Evolutionary conservation across 1,139 yeast genomes (phyloP).

Genomic region (Protomyces macrosporus): DNA sequence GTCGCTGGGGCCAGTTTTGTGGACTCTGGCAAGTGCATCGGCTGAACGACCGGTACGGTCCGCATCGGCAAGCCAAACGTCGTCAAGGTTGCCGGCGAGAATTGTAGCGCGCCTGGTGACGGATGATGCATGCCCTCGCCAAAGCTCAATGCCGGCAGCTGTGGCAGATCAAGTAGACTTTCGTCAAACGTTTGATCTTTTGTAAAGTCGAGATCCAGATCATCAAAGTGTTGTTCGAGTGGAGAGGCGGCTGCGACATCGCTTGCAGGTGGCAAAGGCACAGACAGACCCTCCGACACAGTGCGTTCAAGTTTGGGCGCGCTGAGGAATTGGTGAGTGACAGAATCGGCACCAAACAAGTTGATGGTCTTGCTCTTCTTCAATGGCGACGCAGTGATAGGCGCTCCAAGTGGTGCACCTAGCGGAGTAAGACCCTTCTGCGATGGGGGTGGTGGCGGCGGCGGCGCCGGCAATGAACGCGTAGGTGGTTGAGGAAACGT

Average conservation of each 20-base stretch:
- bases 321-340: conserved; percentile 15
- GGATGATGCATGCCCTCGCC: conserved; percentile 21
- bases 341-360: conserved; percentile 13
- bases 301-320: not conserved
- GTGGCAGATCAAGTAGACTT: conserved; percentile 8
- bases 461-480: not conserved
- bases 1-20: not conserved
- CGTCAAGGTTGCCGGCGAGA: conserved; percentile 17
- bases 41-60: conserved; percentile 5
- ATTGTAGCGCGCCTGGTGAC: conserved; percentile 14
- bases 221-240: not conserved
- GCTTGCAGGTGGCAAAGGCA: not conserved
- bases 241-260: not conserved
- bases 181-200: conserved; percentile 13
- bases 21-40: conserved; percentile 18
- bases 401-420: too few relatives aligned
- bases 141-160: conserved; percentile 16
- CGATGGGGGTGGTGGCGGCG: not conserved
- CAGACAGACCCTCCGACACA: not conserved
- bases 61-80: conserved; percentile 21
- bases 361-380: conserved; percentile 10
- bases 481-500: conserved; percentile 13
- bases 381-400: not conserved
- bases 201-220: conserved; percentile 13
- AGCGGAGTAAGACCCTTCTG: not conserved